These are phyloP conservation scores for Coemansia sp. DNA, from an alignment of 192 early-diverging fungal genomes.

Conservation along the genomic window DNA sequence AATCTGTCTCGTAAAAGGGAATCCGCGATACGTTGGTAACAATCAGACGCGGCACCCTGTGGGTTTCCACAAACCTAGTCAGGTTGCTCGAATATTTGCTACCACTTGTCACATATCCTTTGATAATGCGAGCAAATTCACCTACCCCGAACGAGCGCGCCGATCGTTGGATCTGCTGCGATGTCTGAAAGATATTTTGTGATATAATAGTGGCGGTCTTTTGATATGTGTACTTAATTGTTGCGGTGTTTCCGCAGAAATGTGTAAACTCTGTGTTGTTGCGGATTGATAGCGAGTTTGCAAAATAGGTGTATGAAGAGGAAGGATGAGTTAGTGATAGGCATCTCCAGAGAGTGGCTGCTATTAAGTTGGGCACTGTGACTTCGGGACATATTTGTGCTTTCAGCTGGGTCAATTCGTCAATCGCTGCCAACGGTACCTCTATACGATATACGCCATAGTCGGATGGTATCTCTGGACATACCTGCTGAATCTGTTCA, in stretches of 20 bases:
- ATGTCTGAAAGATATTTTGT: background rate
- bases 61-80: slow-evolving; percentile 1
- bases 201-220: background rate
- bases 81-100: background rate
- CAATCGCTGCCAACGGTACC: background rate
- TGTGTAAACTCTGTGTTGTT: slow-evolving; percentile 1
- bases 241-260: slow-evolving; percentile 27
- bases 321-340: background rate
- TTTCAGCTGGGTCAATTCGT: background rate
- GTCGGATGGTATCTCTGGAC: background rate
- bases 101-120: background rate
- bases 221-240: slow-evolving; percentile 11
- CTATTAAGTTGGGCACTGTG: slow-evolving; percentile 23
- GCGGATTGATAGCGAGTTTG: slow-evolving; percentile 20
- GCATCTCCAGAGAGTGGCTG: slow-evolving; percentile 22
- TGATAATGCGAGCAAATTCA: slow-evolving; percentile 17
- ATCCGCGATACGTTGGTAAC: slow-evolving; percentile 18
- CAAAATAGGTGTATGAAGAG: slow-evolving; percentile 14
- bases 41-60: slow-evolving; percentile 1
- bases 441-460: slow-evolving; percentile 7
- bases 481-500: no score
- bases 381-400: background rate
- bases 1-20: slow-evolving; percentile 17
- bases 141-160: slow-evolving; percentile 6
- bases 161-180: slow-evolving; percentile 7